Evolutionary conservation across 2,329 filamentous ascomycete genomes (phyloP).

Genomic region (Lasiodiplodia gonubiensis): DNA sequence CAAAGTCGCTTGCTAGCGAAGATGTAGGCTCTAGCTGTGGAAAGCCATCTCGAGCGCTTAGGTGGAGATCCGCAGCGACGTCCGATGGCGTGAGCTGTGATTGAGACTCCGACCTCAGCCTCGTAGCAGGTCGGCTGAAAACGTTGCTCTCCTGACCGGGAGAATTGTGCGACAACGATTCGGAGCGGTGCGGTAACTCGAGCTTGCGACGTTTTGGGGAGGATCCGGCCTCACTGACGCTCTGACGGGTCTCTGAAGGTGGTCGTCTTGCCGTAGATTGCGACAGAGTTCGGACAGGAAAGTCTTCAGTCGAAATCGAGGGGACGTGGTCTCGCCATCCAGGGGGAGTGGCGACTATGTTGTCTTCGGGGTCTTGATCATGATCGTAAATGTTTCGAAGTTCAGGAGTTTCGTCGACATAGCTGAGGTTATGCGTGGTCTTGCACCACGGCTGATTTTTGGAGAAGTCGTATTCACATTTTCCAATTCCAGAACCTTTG

Average conservation of each 20-base stretch:
- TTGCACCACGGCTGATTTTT: constrained; percentile 40
- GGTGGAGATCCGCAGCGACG: neutral
- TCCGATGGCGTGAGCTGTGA: neutral
- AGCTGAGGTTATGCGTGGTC: constrained; percentile 38
- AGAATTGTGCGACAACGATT: neutral
- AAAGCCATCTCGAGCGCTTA: constrained; percentile 8
- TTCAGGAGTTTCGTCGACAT: constrained; percentile 41
- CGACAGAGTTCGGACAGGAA: neutral
- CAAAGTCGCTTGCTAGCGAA: constrained; percentile 30
- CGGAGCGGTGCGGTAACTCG: neutral
- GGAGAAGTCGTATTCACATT: constrained; percentile 40
- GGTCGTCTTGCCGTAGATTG: neutral
- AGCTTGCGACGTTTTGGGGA: constrained; percentile 27
- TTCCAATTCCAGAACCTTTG: constrained; percentile 36
- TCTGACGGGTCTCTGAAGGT: constrained; percentile 7
- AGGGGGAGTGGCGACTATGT: constrained; percentile 23
- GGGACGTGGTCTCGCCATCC: constrained; percentile 26
- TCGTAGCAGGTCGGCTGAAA: neutral
- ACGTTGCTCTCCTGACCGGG: neutral
- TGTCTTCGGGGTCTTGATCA: constrained; percentile 32
- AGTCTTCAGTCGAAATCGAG: neutral
- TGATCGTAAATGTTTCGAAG: constrained; percentile 41
- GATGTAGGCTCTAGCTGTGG: constrained; percentile 32
- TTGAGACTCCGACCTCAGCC: neutral
- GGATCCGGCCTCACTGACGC: constrained; percentile 1